Percentiles rank a stretch among this genome's conserved stretches.
Conservation (phyloP, 257 asterid genomes). For the Avicennia marina region DNA sequence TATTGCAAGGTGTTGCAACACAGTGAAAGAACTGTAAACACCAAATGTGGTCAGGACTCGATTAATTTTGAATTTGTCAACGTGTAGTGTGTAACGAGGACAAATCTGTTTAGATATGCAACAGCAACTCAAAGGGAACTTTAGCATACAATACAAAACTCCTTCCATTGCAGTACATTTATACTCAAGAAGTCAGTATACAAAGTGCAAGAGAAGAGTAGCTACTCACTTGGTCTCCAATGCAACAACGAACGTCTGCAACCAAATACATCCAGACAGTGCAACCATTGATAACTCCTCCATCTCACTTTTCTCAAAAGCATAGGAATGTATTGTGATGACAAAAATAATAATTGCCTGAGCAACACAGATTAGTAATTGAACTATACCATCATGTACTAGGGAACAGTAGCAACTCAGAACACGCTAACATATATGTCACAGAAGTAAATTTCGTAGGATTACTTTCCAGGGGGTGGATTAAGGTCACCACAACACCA, state of each 20-base stretch:
- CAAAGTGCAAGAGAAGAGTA: conserved; percentile 15
- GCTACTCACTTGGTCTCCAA: conserved; percentile 82
- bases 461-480: no score
- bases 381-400: conserved; percentile 6
- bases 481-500: no score
- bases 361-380: conserved; percentile 10
- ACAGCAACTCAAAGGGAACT: no score
- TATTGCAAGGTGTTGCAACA: conserved; percentile 83
- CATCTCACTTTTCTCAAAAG: conserved; percentile 94
- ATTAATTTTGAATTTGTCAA: no score
- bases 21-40: conserved; percentile 74
- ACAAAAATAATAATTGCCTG: conserved; percentile 97
- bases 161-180: not conserved
- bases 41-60: no score
- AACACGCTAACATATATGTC: no score
- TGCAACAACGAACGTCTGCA: conserved; percentile 96
- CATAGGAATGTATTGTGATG: conserved; percentile 81
- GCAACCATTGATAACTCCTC: conserved; percentile 98
- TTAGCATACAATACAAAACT: no score
- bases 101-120: no score
- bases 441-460: no score
- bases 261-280: conserved; percentile 97
- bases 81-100: no score
- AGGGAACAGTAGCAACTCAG: no score
- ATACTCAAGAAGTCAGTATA: conserved; percentile 6